Evolutionary conservation across 345 rosid genomes (phyloP).

Genomic region (Eutrema heterophyllum): DNA sequence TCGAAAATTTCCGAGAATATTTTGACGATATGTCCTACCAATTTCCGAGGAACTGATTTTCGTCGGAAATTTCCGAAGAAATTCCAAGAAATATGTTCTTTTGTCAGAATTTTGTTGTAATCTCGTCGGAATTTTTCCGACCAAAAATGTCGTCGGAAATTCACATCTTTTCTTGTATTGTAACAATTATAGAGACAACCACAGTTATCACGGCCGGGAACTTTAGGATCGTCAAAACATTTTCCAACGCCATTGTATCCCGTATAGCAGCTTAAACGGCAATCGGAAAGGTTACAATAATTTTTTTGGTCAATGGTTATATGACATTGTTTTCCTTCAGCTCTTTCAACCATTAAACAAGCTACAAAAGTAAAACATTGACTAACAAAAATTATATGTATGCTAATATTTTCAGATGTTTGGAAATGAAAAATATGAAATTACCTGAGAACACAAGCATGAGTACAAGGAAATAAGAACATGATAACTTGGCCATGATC

Average conservation of each 20-base stretch:
- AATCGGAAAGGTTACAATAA: not conserved
- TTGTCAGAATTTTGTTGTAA: too few species aligned
- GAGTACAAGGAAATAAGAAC: constrained; percentile 7
- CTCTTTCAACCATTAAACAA: not conserved
- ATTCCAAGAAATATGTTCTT: too few species aligned
- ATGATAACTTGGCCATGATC: constrained; percentile 12
- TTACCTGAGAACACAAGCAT: constrained; percentile 16
- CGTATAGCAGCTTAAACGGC: not conserved
- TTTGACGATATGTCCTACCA: too few species aligned
- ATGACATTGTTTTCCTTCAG: not conserved
- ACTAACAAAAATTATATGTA: not conserved
- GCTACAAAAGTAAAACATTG: not conserved
- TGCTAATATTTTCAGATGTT: not conserved
- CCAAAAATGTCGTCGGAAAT: too few species aligned
- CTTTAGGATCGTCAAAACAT: constrained; percentile 23
- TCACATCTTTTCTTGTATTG: too few species aligned
- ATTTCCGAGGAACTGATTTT: too few species aligned
- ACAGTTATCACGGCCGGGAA: constrained; percentile 16
- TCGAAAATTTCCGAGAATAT: too few species aligned
- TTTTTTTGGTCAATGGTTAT: not conserved
- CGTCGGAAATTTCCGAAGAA: too few species aligned
- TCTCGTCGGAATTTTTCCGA: too few species aligned
- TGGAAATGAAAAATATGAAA: not conserved
- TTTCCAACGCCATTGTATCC: constrained; percentile 19
- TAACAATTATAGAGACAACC: constrained; percentile 15